phyloP scores from a whole-genome alignment of 768 basidiomycete genomes.

The Trametes cinnabarina region DNA sequence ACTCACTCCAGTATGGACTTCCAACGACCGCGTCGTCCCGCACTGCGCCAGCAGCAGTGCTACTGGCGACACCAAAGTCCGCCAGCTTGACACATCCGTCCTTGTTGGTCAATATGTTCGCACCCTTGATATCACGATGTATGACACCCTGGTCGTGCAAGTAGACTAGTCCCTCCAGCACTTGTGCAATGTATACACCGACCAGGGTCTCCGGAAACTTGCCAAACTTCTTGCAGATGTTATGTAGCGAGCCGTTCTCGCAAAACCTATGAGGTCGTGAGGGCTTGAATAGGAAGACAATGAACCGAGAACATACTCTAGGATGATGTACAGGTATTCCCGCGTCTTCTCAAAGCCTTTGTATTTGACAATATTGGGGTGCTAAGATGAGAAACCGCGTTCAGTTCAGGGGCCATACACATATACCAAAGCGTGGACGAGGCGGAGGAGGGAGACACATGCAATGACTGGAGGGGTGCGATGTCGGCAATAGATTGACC shows the following conservation, averaged over 20 bases:
- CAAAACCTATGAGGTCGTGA: constrained; percentile 62
- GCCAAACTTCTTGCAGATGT: constrained; percentile 94
- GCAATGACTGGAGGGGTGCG: too few relatives aligned
- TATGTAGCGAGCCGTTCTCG: constrained; percentile 96
- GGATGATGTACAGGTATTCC: constrained; percentile 93
- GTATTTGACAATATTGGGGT: constrained; percentile 98
- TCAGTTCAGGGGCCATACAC: too few relatives aligned
- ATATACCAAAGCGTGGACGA: too few relatives aligned
- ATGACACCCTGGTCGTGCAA: constrained; percentile 99
- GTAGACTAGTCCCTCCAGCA: constrained; percentile 92
- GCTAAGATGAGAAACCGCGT: constrained; percentile 56
- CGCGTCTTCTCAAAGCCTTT: constrained; percentile 96
- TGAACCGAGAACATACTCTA: constrained; percentile 73
- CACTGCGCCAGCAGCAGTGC: constrained; percentile 68
- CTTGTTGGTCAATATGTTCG: constrained; percentile 98
- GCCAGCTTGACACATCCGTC: constrained; percentile 99
- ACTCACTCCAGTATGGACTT: constrained; percentile 96
- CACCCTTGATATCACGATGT: constrained; percentile 98
- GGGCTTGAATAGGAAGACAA: too few relatives aligned
- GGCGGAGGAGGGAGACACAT: too few relatives aligned
- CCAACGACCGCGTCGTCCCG: constrained; percentile 93
- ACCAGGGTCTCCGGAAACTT: constrained; percentile 98
- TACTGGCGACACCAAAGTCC: constrained; percentile 94
- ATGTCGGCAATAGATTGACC: too few relatives aligned
- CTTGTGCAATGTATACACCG: constrained; percentile 94